Conservation (phyloP, 192 early-diverging fungal genomes). For the Gaertneriomyces sp. region DNA sequence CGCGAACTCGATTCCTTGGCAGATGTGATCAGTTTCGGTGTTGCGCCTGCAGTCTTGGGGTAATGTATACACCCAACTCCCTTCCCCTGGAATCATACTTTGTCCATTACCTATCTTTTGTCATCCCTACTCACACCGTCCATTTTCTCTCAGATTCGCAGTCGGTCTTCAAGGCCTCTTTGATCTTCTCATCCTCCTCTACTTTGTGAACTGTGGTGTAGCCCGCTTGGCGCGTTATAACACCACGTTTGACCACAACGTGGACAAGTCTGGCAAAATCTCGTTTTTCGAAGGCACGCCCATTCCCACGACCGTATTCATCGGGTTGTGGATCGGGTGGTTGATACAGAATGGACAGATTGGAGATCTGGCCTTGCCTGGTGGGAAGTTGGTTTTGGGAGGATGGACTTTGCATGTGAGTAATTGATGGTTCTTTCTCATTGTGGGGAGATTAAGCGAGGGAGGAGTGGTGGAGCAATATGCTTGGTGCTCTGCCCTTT, state of each 20-base stretch:
- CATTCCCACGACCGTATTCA: conserved; percentile 63
- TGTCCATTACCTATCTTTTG: neutral
- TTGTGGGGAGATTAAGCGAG: neutral
- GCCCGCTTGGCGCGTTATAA: conserved; percentile 86
- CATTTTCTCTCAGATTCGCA: conserved; percentile 47
- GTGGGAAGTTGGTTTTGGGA: conserved; percentile 52
- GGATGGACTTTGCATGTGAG: conserved; percentile 66
- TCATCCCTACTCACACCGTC: neutral
- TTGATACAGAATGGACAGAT: conserved; percentile 47
- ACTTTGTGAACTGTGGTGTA: conserved; percentile 70
- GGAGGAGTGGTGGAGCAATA: neutral
- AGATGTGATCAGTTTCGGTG: conserved; percentile 77
- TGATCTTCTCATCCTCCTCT: conserved; percentile 70
- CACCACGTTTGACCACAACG: conserved; percentile 75
- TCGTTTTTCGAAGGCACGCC: conserved; percentile 87
- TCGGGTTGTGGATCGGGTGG: conserved; percentile 62
- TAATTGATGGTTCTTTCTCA: neutral
- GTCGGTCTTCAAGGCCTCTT: conserved; percentile 80
- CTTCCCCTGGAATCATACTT: neutral
- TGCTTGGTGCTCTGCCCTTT: neutral
- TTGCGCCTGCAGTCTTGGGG: conserved; percentile 79
- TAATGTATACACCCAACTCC: neutral
- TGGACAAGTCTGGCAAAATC: conserved; percentile 74
- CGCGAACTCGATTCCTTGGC: conserved; percentile 89
- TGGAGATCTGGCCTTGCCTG: conserved; percentile 43